Percentiles rank a stretch among this genome's conserved stretches.
These are phyloP conservation scores for Leccinum disarticulatum DNA, from an alignment of 768 basidiomycete genomes.

Conservation along the genomic window DNA sequence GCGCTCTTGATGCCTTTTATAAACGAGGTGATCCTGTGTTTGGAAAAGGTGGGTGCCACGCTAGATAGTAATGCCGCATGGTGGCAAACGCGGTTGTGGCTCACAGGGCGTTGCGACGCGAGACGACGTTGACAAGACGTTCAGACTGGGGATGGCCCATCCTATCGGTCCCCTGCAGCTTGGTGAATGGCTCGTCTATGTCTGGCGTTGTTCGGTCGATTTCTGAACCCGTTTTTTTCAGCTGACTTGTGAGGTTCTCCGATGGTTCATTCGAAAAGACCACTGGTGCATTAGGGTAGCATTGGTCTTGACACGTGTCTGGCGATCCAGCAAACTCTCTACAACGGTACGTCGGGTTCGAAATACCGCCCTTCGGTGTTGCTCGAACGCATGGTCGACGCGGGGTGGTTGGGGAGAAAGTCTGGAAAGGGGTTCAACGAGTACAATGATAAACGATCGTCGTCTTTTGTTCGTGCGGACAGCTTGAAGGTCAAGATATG, in stretches of 20 bases:
- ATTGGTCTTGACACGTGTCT: constrained; percentile 98
- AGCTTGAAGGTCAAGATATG: not conserved
- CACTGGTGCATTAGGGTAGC: constrained; percentile 38
- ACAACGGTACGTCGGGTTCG: constrained; percentile 85
- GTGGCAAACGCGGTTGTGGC: not conserved
- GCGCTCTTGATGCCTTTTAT: constrained; percentile 96
- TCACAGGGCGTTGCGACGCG: constrained; percentile 82
- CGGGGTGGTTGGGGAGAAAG: constrained; percentile 91
- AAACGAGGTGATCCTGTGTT: constrained; percentile 93
- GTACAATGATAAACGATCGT: constrained; percentile 41
- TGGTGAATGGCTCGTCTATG: constrained; percentile 40
- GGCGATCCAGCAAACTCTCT: constrained; percentile 87
- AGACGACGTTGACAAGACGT: constrained; percentile 94
- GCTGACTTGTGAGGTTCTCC: constrained; percentile 32
- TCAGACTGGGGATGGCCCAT: constrained; percentile 91
- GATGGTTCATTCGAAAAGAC: not conserved
- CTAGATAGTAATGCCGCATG: not conserved
- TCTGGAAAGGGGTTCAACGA: constrained; percentile 95
- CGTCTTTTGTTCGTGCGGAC: not conserved
- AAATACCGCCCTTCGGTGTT: constrained; percentile 93
- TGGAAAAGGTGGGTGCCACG: constrained; percentile 67
- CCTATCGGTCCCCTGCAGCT: constrained; percentile 94
- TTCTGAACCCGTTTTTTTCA: constrained; percentile 13
- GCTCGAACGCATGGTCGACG: constrained; percentile 94
- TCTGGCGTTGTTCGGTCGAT: not conserved